A percentile compares a stretch with the other conserved stretches of the same genome.
Conservation (phyloP, 2,329 filamentous ascomycete genomes). For the Fusarium pseudograminearum region DNA sequence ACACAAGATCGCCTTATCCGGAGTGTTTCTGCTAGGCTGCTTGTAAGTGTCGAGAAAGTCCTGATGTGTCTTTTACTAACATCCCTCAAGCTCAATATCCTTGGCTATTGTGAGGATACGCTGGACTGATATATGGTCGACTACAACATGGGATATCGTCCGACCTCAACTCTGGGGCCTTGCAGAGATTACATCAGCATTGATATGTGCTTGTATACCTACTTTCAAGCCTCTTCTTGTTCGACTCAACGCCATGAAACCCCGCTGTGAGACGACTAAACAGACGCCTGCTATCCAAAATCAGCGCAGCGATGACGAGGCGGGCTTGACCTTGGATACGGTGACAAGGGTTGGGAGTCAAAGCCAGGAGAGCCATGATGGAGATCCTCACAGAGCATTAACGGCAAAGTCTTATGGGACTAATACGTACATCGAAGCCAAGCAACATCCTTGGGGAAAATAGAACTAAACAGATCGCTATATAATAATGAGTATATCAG, state of each 20-base stretch:
- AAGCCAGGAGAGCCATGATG: background rate
- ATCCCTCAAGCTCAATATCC: slow-evolving; percentile 2
- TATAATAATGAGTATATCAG: background rate
- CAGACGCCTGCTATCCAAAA: background rate
- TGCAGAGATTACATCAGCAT: slow-evolving; percentile 27
- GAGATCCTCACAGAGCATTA: background rate
- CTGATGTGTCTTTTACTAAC: accelerated
- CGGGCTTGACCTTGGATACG: background rate
- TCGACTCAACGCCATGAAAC: background rate
- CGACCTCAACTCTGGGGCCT: slow-evolving; percentile 26
- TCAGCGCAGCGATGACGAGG: background rate
- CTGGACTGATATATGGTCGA: slow-evolving; percentile 6
- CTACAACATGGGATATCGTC: slow-evolving; percentile 29
- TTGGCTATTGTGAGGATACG: slow-evolving; percentile 27
- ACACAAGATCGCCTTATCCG: slow-evolving; percentile 28
- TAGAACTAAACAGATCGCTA: background rate
- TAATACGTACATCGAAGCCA: slow-evolving; percentile 4
- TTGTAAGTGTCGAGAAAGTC: slow-evolving; percentile 14
- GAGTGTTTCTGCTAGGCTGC: slow-evolving; percentile 21
- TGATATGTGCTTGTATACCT: slow-evolving; percentile 36
- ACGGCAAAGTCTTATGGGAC: slow-evolving; percentile 10
- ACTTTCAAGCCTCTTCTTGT: slow-evolving; percentile 26
- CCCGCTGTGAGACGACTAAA: background rate
- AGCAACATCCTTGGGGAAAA: background rate
- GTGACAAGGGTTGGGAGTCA: background rate